Base-by-base conservation (phyloP, 1,139 yeast genomes). In the Protomyces pachydermus region DNA sequence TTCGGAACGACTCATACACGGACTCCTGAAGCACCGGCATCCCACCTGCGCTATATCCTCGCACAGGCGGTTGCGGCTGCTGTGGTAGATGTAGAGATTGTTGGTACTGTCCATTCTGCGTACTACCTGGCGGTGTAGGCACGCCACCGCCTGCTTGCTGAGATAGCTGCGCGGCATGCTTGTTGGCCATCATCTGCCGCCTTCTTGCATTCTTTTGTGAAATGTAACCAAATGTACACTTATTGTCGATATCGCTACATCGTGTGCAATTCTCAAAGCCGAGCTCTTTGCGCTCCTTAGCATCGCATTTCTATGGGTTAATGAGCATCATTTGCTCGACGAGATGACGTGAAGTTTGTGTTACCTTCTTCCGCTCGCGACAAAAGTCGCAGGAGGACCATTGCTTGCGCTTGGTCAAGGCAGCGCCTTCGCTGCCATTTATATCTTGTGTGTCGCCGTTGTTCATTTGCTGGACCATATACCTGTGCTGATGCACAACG, bases 321-420 rank as follows among this genome's bases (percentile, higher is more conserved):
- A 34, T 16, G n/a, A 42, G 8, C 14, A n/a, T 37, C 16, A 37
- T 12, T 10, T 20, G 16, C 2, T 28, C 28, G 32, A 28, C 32
- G 3, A 28, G 32, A 28, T 28, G 32, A 28, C 4, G 32, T 28
- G 32, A 1, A 1, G 51, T 12, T 12, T 23, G 14, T 16, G 23
- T 20, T 32, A 50, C 53, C 53, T 25, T 58, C 45, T 58, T 58
- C 35, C 62, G 39, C 45, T 42, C 53, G 3, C 62, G 56, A 16
- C 62, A 58, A 32, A 39, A 32, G 53, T 58, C 62, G 42, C 62
- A 58, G 14, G 56, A 52, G 14, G 62, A 52, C 62, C 62, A 58
- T 38, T 58, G 62, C 53, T 42, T 58, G 20, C 62, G 42, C 34
- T 38, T 39, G 3, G 62, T 51, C 53, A 32, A 50, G 34, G 53